A percentile compares a stretch with the other conserved stretches of the same genome.
phyloP scores from a whole-genome alignment of 768 basidiomycete genomes.

The Tricholoma furcatifolium region DNA sequence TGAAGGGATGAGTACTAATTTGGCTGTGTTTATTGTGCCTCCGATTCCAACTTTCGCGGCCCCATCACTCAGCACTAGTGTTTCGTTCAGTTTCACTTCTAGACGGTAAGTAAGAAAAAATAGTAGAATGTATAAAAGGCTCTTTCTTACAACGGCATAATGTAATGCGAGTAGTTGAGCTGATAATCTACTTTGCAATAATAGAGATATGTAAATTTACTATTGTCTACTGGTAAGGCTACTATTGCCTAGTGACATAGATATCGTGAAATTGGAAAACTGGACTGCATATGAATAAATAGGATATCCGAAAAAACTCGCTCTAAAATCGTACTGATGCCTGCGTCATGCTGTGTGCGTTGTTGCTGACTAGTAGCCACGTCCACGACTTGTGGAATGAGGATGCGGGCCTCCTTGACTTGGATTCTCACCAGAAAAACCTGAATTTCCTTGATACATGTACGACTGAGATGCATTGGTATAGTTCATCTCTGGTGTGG shows the following conservation, averaged over 20 bases:
- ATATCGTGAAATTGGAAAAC: not conserved
- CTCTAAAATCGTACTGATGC: too few relatives aligned
- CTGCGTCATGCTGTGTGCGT: too few relatives aligned
- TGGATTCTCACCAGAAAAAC: not conserved
- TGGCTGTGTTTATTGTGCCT: slow-evolving; percentile 11
- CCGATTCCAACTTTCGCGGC: not conserved
- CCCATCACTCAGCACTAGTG: not conserved
- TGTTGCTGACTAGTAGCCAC: too few relatives aligned
- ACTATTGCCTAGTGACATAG: not conserved
- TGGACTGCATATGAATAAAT: too few relatives aligned
- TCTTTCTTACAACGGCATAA: too few relatives aligned
- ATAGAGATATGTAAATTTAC: too few relatives aligned
- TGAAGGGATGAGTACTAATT: slow-evolving; percentile 10
- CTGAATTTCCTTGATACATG: not conserved
- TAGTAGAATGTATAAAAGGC: too few relatives aligned
- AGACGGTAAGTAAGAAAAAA: too few relatives aligned
- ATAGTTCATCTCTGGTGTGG: not conserved
- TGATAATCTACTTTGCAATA: not conserved
- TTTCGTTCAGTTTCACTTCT: not conserved
- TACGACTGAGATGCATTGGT: not conserved
- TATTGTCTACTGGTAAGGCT: too few relatives aligned
- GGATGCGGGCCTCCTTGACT: not conserved
- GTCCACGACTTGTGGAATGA: too few relatives aligned
- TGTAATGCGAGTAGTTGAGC: too few relatives aligned
- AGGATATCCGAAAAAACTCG: too few relatives aligned